A percentile compares a stretch with the other conserved stretches of the same genome.
These are phyloP conservation scores for Tubosaeta sp. DNA, from an alignment of 768 basidiomycete species.

Conservation along the genomic window DNA sequence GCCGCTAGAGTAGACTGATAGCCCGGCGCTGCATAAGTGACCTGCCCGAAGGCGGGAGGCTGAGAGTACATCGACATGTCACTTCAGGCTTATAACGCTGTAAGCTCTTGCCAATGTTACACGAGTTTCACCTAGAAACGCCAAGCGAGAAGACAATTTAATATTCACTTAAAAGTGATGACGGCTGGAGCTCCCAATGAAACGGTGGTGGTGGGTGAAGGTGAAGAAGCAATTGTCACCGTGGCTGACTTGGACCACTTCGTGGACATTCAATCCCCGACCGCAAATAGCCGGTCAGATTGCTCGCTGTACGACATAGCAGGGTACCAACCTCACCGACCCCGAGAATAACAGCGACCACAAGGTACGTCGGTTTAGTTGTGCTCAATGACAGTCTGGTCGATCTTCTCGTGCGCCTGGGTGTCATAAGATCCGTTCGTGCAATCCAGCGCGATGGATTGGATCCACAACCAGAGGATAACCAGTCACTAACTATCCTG, in stretches of 20 bases:
- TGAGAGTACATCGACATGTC: slow-evolving; percentile 65
- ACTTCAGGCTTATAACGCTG: slow-evolving; percentile 36
- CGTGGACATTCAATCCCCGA: slow-evolving; percentile 34
- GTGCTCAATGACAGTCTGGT: neutral
- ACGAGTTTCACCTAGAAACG: slow-evolving; percentile 31
- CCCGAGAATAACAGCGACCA: slow-evolving; percentile 22
- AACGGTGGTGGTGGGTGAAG: slow-evolving; percentile 46
- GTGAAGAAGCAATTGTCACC: slow-evolving; percentile 33
- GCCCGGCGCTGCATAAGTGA: slow-evolving; percentile 45
- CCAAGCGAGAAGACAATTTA: slow-evolving; percentile 36
- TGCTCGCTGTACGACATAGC: slow-evolving; percentile 3
- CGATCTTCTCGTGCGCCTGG: neutral
- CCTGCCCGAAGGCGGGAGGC: slow-evolving; percentile 53
- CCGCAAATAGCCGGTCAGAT: slow-evolving; percentile 24
- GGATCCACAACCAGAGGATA: slow-evolving; percentile 30
- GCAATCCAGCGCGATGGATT: slow-evolving; percentile 34
- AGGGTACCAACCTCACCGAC: slow-evolving; percentile 16
- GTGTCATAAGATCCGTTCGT: neutral
- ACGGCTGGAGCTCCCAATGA: slow-evolving; percentile 34
- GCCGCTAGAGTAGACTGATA: slow-evolving; percentile 42
- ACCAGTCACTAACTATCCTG: slow-evolving; percentile 22
- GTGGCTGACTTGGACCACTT: slow-evolving; percentile 18
- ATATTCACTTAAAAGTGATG: slow-evolving; percentile 48
- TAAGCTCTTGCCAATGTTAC: slow-evolving; percentile 30
- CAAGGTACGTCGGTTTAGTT: slow-evolving; percentile 25